phyloP scores from a whole-genome alignment of 2,329 filamentous ascomycete species.

The Pseudocercospora musae region DNA sequence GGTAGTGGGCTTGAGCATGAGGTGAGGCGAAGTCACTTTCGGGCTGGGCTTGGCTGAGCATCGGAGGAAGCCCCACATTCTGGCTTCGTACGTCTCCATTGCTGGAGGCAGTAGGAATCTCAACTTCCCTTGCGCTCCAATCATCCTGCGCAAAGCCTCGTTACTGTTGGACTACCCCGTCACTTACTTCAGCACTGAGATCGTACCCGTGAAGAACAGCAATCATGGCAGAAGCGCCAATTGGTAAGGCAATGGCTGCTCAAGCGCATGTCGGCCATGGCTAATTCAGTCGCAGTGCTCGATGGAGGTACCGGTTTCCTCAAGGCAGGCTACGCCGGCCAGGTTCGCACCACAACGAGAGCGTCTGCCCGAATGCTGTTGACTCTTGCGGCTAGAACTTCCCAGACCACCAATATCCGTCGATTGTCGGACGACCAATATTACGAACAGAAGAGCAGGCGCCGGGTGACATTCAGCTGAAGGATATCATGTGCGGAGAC shows the following conservation, averaged over 20 bases:
- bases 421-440: constrained; percentile 96
- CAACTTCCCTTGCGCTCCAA: background rate
- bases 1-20: background rate
- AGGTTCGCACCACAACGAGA: constrained; percentile 49
- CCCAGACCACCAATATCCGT: constrained; percentile 96
- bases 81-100: background rate
- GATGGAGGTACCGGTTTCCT: constrained; percentile 99
- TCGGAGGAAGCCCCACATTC: background rate
- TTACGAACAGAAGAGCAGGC: constrained; percentile 90
- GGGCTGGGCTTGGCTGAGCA: constrained; percentile 1
- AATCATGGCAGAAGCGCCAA: constrained; percentile 49
- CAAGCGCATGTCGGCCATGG: constrained; percentile 13
- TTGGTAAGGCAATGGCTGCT: constrained; percentile 38
- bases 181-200: background rate
- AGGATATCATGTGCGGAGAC: constrained; percentile 99
- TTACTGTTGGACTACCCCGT: background rate
- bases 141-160: background rate
- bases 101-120: constrained; percentile 10
- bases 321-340: constrained; percentile 97
- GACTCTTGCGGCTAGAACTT: constrained; percentile 66
- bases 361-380: background rate
- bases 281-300: constrained; percentile 65
- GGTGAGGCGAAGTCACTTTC: background rate
- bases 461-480: constrained; percentile 66
- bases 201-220: background rate